phyloP scores from a whole-genome alignment of 2,329 filamentous ascomycete species.

The Botryotinia narcissicola region DNA sequence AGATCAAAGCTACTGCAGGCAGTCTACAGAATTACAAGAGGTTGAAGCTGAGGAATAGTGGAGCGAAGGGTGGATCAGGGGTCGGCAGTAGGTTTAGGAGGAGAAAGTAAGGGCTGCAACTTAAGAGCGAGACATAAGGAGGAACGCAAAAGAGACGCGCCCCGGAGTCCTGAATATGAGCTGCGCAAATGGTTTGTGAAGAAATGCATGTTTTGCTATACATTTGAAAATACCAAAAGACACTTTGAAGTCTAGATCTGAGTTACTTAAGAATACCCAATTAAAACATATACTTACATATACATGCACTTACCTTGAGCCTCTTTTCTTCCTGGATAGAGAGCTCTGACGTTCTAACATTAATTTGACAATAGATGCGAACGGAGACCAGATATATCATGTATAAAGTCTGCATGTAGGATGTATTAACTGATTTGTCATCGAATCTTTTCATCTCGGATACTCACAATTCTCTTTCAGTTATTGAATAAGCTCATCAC shows the following conservation, averaged over 20 bases:
- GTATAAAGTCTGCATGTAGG: background rate
- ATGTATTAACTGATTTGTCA: background rate
- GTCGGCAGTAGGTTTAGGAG: constrained; percentile 58
- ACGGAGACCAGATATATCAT: background rate
- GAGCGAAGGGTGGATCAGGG: constrained; percentile 59
- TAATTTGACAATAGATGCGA: no score
- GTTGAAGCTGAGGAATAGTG: constrained; percentile 60
- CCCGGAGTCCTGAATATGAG: background rate
- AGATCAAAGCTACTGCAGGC: constrained; percentile 63
- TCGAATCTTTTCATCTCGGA: background rate
- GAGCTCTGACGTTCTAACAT: background rate
- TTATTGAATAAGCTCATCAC: accelerated
- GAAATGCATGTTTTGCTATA: background rate
- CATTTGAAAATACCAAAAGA: background rate
- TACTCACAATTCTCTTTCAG: background rate
- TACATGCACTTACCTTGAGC: background rate
- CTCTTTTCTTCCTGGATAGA: background rate
- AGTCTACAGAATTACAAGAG: constrained; percentile 59
- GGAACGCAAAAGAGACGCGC: background rate
- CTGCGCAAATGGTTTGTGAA: background rate
- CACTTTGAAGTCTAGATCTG: background rate
- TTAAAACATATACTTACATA: background rate
- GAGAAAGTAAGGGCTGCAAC: constrained; percentile 39
- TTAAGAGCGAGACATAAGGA: background rate
- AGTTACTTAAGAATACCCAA: background rate